Percentiles rank a stretch among this genome's conserved stretches.
Evolutionary conservation across 768 basidiomycete species (phyloP).

Genomic region (Boletus patriciae): DNA sequence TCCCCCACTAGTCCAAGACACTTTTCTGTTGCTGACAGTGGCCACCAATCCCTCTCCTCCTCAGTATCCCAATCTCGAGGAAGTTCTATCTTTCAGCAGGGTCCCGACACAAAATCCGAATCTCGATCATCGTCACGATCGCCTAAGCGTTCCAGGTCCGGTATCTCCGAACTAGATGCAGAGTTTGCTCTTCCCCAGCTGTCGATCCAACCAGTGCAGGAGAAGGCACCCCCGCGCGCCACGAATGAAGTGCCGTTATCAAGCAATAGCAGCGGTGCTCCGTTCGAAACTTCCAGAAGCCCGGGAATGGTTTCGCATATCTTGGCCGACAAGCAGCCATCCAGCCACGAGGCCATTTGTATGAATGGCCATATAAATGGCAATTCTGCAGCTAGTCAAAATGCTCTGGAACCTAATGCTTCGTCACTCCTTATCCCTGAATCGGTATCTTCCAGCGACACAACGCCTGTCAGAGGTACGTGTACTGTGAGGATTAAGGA

Average conservation of each 20-base stretch:
- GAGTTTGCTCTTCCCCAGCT: conserved; percentile 17
- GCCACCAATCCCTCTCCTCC: conserved; percentile 20
- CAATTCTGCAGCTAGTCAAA: conserved; percentile 13
- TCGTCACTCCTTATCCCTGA: conserved; percentile 11
- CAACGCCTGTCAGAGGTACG: conserved; percentile 19
- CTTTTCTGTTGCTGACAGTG: conserved; percentile 6
- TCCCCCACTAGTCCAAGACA: background rate
- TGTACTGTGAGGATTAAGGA: background rate
- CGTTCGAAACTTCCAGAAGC: conserved; percentile 20
- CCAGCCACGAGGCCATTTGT: conserved; percentile 25
- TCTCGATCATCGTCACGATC: conserved; percentile 55
- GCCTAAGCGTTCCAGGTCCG: conserved; percentile 36
- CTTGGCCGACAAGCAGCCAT: conserved; percentile 16
- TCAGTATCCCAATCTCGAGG: conserved; percentile 25
- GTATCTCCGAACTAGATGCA: conserved; percentile 28
- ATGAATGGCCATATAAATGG: conserved; percentile 25
- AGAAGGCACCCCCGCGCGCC: conserved; percentile 28
- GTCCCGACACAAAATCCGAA: conserved; percentile 35
- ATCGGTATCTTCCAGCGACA: conserved; percentile 6
- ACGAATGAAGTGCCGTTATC: conserved; percentile 13
- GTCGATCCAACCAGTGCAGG: conserved; percentile 36
- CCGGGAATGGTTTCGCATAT: conserved; percentile 17
- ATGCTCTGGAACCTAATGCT: conserved; percentile 13
- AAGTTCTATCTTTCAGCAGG: conserved; percentile 32
- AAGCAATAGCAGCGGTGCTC: conserved; percentile 9